Base-by-base conservation (phyloP, 805 yeast species). In the Starmerella apicola region DNA sequence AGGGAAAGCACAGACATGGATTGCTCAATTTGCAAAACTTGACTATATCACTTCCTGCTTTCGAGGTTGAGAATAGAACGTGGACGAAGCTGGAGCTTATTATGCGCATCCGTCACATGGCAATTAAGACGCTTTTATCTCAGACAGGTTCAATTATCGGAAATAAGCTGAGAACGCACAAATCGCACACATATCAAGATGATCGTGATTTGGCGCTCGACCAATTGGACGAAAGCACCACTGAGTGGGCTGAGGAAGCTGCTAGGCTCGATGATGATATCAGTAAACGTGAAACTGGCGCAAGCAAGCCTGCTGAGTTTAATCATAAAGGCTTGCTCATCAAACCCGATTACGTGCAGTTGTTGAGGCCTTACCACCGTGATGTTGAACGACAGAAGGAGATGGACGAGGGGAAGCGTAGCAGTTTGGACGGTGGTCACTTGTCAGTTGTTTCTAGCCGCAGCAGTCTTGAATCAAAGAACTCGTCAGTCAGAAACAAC, bases 21-120 rank as follows among this genome's bases (percentile, higher is more conserved):
- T 61, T 88, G 41, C 70, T 82, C 29, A 84, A 86, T 53, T 83
- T 88, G 6, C 80, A 81, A 38, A 73, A 81, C 49, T 76, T 88
- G 49, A 68, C 66, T 5, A 64, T 88, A 40, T 65, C 64, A 8
- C 58, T 86, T 37, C 95, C 95, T 3, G 62, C 62, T 3, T 59
- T 82, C 37, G 58, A 61, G 37, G 72, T 79, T 51, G 52, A 59
- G 26, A 75, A 79, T 56, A 73, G 72, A 63, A 69, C 80, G 4
- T 78, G 93, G 81, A 74, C 85, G 1, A 64, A 72, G 36, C 63
- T 74, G 39, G 96, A 86, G 49, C 60, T 86, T 31, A 64, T 78
- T 2, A 53, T 70, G 51, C 67, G 71, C 23, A 53, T 86, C 40
- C 76, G 78, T 55, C 78, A 74, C 43, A 62, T 63, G 42, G 53